Base-by-base conservation (phyloP, 176 grass and related monocot species). In the Raddia guianensis region DNA sequence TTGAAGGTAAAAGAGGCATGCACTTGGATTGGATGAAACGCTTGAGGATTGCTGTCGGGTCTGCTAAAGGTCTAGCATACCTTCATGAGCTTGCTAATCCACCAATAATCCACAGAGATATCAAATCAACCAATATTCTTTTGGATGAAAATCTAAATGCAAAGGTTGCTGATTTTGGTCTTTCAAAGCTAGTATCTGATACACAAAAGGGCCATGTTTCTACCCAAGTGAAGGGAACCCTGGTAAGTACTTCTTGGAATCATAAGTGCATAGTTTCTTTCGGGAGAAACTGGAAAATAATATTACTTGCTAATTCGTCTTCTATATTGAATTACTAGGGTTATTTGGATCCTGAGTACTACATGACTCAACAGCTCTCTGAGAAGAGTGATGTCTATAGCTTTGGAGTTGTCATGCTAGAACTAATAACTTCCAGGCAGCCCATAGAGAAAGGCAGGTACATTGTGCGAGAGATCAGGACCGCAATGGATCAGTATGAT, bases 161-260 rank as follows among this genome's bases (percentile, higher is more conserved):
- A 65, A 94, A 94, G 66, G 92, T 91, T 86, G 86, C 92, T 76
- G 92, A 94, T 79, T 94, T 94, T 86, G 92, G 92, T 54, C 89
- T 94, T 63, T 89, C 92, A 70, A 94, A 94, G 63, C 84, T 89
- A 68, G 33, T 86, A 48, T 73, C 83, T 13, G 89, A 89, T 77
- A 88, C 72, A 40, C 68, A 83, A 35, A 93, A 90, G 67, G 88
- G 80, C 1, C 79, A 90, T 47, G 86, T 94, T 77, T 91, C 92
- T 60, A 94, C 92, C 52, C 86, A 91, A 91, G 92, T 94, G 8
- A 94, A 94, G 69, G 92, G 92, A 70, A 94, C 92, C 73, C 59
- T 91, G 89, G 92, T 94, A 81, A 70, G 86, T 37, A 80, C 51
- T 75, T 80, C 46, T 85, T 63, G 27, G 62, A 63, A 52, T 56